A percentile compares a stretch with the other conserved stretches of the same genome.
Evolutionary conservation across 805 yeast genomes (phyloP).

Genomic region (Lipomyces chichibuensis): DNA sequence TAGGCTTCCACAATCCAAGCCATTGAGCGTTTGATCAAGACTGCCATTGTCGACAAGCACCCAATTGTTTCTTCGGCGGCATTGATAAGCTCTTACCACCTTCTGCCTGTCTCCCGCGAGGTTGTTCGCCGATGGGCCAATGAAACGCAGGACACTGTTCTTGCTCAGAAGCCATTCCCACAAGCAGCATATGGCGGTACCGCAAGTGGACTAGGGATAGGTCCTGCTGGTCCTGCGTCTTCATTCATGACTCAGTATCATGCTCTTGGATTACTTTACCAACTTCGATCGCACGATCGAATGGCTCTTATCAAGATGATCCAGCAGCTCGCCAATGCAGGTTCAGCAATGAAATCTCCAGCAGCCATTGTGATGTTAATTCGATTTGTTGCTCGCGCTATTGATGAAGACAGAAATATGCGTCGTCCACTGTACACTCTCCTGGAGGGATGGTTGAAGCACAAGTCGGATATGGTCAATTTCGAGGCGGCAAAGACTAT

Average conservation of each 20-base stretch:
- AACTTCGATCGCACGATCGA: conserved; percentile 84
- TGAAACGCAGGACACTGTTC: conserved; percentile 90
- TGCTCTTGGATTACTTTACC: conserved; percentile 87
- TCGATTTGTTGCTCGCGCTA: conserved; percentile 73
- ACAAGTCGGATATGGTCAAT: conserved; percentile 86
- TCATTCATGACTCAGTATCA: conserved; percentile 91
- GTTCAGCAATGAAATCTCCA: conserved; percentile 67
- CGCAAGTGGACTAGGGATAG: conserved; percentile 29
- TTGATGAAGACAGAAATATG: conserved; percentile 71
- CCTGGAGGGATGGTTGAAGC: conserved; percentile 70
- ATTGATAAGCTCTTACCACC: conserved; percentile 79
- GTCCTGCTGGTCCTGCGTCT: conserved; percentile 52
- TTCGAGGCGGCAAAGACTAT: conserved; percentile 87
- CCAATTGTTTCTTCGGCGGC: conserved; percentile 94
- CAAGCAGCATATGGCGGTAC: conserved; percentile 29
- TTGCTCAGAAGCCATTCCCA: conserved; percentile 57
- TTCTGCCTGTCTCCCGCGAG: conserved; percentile 85
- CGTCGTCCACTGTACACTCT: conserved; percentile 63
- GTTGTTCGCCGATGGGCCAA: conserved; percentile 92
- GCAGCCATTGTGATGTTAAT: conserved; percentile 84
- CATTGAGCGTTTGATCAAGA: conserved; percentile 88
- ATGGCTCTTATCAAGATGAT: conserved; percentile 92
- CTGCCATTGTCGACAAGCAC: conserved; percentile 87
- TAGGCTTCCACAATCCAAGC: conserved; percentile 73
- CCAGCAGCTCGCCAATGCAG: conserved; percentile 61